These are phyloP conservation scores for Leptoxyphium fumago DNA, from an alignment of 2,329 filamentous ascomycete genomes.

Conservation along the genomic window DNA sequence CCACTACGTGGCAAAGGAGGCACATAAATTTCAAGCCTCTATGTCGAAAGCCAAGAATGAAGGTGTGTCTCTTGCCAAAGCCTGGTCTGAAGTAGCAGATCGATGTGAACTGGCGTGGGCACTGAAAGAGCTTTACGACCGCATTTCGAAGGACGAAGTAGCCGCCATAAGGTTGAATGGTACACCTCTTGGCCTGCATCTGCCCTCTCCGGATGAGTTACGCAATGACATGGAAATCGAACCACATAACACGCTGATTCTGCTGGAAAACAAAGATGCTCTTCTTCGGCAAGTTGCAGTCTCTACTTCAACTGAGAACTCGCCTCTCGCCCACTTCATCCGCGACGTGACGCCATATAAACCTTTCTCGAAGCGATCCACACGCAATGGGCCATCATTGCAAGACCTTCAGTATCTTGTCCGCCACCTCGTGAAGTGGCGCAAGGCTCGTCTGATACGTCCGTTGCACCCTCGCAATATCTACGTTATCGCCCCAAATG, in stretches of 20 bases:
- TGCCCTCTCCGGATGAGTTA: constrained; percentile 33
- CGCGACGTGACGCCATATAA: constrained; percentile 45
- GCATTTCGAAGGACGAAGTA: constrained; percentile 7
- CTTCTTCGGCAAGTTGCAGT: constrained; percentile 59
- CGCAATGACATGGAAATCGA: constrained; percentile 2
- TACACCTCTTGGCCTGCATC: constrained; percentile 51
- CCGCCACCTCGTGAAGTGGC: constrained; percentile 91
- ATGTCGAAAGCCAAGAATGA: constrained; percentile 60
- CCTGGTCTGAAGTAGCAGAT: constrained; percentile 13
- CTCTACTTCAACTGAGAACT: constrained; percentile 42
- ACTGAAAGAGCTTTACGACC: constrained; percentile 14
- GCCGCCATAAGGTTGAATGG: constrained; percentile 47
- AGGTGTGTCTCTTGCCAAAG: constrained; percentile 8
- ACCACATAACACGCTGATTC: constrained; percentile 72
- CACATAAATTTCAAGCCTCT: constrained; percentile 63
- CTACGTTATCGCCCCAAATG: constrained; percentile 85
- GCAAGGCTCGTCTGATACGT: constrained; percentile 77
- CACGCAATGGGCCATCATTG: constrained; percentile 57
- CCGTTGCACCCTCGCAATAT: constrained; percentile 80
- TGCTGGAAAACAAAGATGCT: constrained; percentile 70
- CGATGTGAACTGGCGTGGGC: constrained; percentile 19
- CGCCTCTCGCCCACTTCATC: constrained; percentile 61
- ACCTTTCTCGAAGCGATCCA: constrained; percentile 56
- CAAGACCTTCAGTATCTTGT: constrained; percentile 75
- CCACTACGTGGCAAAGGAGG: constrained; percentile 85